A percentile compares a stretch with the other conserved stretches of the same genome.
Evolutionary conservation across 2,329 filamentous ascomycete genomes (phyloP).

Genomic region (Corinectria fuckeliana): DNA sequence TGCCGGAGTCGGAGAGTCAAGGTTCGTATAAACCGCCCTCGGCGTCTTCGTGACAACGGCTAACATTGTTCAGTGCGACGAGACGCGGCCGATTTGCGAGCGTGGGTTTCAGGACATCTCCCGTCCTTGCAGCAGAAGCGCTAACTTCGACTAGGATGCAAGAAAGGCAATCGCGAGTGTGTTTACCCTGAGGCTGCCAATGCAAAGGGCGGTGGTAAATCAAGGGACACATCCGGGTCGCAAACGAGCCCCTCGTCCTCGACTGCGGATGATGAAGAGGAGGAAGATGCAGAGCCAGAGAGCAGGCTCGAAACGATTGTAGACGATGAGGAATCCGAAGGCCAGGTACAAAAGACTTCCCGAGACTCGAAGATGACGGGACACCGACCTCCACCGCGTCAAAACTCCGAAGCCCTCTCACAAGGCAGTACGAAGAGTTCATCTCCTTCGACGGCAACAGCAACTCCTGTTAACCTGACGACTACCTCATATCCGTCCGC

Average conservation of each 20-base stretch:
- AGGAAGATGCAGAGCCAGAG: conserved; percentile 45
- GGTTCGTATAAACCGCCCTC: conserved; percentile 49
- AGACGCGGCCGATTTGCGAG: conserved; percentile 85
- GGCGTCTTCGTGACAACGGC: neutral
- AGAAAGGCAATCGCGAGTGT: conserved; percentile 90
- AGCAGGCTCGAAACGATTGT: conserved; percentile 58
- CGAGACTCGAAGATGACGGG: conserved; percentile 11
- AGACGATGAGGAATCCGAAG: conserved; percentile 60
- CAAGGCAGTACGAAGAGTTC: conserved; percentile 57
- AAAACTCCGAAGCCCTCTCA: conserved; percentile 61
- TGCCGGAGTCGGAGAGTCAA: conserved; percentile 89
- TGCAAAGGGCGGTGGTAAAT: conserved; percentile 46
- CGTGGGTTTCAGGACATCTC: conserved; percentile 54
- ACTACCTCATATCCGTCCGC: conserved; percentile 37
- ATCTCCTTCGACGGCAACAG: conserved; percentile 60
- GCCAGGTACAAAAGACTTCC: conserved; percentile 26
- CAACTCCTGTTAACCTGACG: conserved; percentile 41
- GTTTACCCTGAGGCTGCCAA: conserved; percentile 78
- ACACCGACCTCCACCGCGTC: conserved; percentile 38
- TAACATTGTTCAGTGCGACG: conserved; percentile 74
- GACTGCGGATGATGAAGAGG: conserved; percentile 58
- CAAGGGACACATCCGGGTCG: conserved; percentile 48
- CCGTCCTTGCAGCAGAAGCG: neutral
- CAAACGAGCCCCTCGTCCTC: conserved; percentile 61
- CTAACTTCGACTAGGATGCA: conserved; percentile 69